Conservation (phyloP, 192 early-diverging fungal species). For the Umbelopsis sp. region DNA sequence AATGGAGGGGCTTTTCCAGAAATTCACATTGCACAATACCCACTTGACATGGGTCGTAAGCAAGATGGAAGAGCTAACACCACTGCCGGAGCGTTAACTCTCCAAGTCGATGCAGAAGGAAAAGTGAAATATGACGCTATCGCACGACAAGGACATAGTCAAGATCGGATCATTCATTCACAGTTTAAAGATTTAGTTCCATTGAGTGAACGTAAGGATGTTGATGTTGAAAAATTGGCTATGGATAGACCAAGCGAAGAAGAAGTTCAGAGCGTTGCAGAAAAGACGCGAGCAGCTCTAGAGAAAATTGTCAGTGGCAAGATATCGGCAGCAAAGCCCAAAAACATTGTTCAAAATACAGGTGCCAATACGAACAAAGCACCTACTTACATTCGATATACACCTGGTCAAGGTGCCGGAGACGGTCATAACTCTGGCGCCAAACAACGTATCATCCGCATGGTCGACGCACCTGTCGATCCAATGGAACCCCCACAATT, state of each 20-base stretch:
- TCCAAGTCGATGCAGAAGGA: conserved; percentile 90
- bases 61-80: conserved; percentile 44
- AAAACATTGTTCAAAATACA: conserved; percentile 40
- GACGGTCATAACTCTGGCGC: conserved; percentile 73
- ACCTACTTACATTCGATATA: conserved; percentile 89
- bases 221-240: conserved; percentile 66
- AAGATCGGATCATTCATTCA: conserved; percentile 77
- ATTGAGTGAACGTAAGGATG: conserved; percentile 63
- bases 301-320: conserved; percentile 85
- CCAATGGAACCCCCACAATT: conserved; percentile 96
- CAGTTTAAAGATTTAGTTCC: conserved; percentile 83
- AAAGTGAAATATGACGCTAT: conserved; percentile 90
- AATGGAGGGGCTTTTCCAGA: conserved; percentile 98
- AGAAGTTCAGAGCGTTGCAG: conserved; percentile 75
- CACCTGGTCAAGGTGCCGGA: conserved; percentile 70
- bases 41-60: conserved; percentile 90
- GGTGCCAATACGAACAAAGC: conserved; percentile 53
- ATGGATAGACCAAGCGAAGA: conserved; percentile 81
- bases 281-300: conserved; percentile 87
- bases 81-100: conserved; percentile 68
- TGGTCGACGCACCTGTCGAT: conserved; percentile 94
- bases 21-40: conserved; percentile 89
- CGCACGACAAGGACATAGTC: conserved; percentile 73
- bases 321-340: conserved; percentile 67
- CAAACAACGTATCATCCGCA: conserved; percentile 87